Conservation (phyloP, 768 basidiomycete species). For the Astraeus odoratus region DNA sequence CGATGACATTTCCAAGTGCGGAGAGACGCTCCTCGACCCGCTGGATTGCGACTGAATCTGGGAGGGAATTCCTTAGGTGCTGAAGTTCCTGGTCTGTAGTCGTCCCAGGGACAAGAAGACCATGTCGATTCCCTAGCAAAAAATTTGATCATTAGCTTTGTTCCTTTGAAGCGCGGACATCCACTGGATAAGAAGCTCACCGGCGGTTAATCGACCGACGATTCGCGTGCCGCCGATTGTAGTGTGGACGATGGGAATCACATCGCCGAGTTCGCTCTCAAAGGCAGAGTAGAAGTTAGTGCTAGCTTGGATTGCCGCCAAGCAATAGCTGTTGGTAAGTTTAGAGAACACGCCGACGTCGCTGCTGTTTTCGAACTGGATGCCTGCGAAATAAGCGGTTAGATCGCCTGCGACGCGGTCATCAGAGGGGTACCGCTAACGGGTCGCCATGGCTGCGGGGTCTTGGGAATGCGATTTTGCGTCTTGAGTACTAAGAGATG, state of each 20-base stretch:
- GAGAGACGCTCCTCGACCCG: conserved; percentile 96
- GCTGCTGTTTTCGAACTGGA: conserved; percentile 91
- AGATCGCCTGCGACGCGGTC: conserved; percentile 1
- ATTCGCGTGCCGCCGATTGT: conserved; percentile 93
- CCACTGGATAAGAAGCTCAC: conserved; percentile 29
- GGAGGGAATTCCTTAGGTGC: conserved; percentile 92
- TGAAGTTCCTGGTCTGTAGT: conserved; percentile 98
- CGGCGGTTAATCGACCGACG: conserved; percentile 87
- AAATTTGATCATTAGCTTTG: not conserved
- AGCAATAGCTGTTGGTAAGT: conserved; percentile 97
- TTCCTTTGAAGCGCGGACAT: not conserved
- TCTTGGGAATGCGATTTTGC: no score
- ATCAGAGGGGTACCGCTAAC: conserved; percentile 35
- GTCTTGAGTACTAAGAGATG: no score
- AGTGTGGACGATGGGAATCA: conserved; percentile 94
- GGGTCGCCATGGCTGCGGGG: conserved; percentile 50
- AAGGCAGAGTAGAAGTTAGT: conserved; percentile 98
- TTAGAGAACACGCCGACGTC: conserved; percentile 97
- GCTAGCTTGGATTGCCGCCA: conserved; percentile 87
- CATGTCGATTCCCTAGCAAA: conserved; percentile 82
- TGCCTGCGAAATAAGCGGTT: conserved; percentile 41
- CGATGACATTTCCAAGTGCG: conserved; percentile 96
- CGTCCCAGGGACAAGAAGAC: conserved; percentile 90
- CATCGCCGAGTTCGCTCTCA: conserved; percentile 88
- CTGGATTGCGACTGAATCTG: conserved; percentile 89